phyloP scores from a whole-genome alignment of 768 basidiomycete genomes.

The Pholiota conissans region DNA sequence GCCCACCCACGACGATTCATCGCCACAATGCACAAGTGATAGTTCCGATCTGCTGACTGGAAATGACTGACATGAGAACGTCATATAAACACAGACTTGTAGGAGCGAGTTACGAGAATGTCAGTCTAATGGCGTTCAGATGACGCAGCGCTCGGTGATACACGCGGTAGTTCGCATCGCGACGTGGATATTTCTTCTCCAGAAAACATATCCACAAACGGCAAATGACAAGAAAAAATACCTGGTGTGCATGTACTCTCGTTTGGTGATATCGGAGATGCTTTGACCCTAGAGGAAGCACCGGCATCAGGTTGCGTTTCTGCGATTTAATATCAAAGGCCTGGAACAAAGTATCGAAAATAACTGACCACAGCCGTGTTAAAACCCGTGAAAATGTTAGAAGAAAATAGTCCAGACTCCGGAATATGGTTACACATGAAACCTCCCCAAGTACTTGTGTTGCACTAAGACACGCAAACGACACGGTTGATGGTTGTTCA shows the following conservation, averaged over 20 bases:
- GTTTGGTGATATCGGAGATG: neutral
- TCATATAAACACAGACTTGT: neutral
- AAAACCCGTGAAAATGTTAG: neutral
- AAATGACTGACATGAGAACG: neutral
- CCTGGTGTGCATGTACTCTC: neutral
- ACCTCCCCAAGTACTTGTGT: neutral
- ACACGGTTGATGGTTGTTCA: neutral
- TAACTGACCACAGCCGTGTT: neutral
- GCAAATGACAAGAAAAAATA: neutral
- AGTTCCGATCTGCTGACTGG: neutral
- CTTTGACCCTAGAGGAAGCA: neutral
- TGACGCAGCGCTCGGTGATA: neutral
- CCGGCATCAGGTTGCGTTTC: neutral
- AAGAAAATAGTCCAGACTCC: neutral
- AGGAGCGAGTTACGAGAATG: neutral
- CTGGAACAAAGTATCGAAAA: neutral
- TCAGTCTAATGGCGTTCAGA: neutral
- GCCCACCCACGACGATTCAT: neutral
- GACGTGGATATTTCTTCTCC: neutral
- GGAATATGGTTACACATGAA: neutral
- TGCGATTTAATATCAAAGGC: neutral
- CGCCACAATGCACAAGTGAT: neutral
- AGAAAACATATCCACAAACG: neutral
- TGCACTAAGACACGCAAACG: neutral
- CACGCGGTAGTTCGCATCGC: neutral